Evolutionary conservation across 164 flowering plant genomes (phyloP), one percentile per base, ranked within the genome.

Genomic region (Annona cherimola): DNA sequence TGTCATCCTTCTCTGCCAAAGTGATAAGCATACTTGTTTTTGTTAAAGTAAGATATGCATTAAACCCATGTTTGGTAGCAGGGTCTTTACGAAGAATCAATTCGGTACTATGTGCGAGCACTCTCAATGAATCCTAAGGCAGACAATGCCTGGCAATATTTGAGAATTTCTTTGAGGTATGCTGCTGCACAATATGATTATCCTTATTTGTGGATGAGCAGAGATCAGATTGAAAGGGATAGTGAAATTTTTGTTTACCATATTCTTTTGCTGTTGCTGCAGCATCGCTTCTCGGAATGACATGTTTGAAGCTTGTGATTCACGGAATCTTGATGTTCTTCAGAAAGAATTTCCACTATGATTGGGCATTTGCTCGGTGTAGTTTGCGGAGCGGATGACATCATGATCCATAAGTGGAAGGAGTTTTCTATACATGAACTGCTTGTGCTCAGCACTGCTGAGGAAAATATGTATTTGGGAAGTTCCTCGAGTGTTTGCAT

Each of bases 101-200:
- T 95, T 44, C 90, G 90, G 44, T 95, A 91, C 78, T 93, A 93
- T 77, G 99, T 95, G 18, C 86, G 97, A 18, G 98, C 99, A 50
- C 91, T 95, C 11, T 75, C 93, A 3, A 95, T 93, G 99, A 95
- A 95, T 82, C 99, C 98, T 2, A 95, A 93, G 78, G 99, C 99
- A 70, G 99, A 95, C 67, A 95, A 90, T 84, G 98, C 97, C 5
- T 95, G 98, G 98, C 95, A 92, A 57, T 95, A 93, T 83, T 82
- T 95, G 83, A 86, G 89, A 81, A 86, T 93, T 57, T 95, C 99
- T 73, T 84, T 95, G 64, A 90, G 99, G 99, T 95, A 80, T 41
- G 69, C 71, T 54, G 7, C 44, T 35, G 50, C 3, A 18, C n/a
- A 50, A n/a, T 66, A 2, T 42, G 4, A 4, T 5, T 35, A 6